phyloP scores from a whole-genome alignment of 1,284 basidiomycete genomes.

The Naganishia sp. region DNA sequence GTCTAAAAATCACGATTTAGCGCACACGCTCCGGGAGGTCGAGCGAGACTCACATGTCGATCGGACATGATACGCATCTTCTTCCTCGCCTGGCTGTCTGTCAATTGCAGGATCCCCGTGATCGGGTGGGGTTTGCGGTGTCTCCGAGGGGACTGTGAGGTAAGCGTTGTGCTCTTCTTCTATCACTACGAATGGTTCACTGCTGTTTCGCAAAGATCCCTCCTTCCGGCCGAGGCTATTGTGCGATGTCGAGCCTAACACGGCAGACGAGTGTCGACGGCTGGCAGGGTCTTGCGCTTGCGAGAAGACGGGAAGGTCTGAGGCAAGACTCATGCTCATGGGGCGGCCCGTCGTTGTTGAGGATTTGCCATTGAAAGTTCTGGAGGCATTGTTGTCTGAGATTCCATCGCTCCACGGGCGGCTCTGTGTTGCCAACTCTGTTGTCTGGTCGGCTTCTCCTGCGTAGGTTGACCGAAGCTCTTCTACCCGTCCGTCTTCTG shows the following conservation, averaged over 20 bases:
- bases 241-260: background rate
- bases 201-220: too few species aligned
- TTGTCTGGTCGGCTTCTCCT: background rate
- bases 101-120: slow-evolving; percentile 35
- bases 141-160: background rate
- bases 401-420: background rate
- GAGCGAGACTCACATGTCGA: slow-evolving; percentile 63
- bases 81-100: slow-evolving; percentile 63
- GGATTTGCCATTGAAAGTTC: too few species aligned
- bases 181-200: too few species aligned
- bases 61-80: slow-evolving; percentile 81
- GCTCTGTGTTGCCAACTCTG: background rate
- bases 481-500: background rate
- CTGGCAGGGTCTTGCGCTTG: background rate
- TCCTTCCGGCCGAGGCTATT: background rate
- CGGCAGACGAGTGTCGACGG: background rate
- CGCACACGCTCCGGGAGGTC: too few species aligned
- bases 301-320: background rate
- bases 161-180: background rate
- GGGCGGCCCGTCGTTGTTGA: too few species aligned
- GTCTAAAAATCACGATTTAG: slow-evolving; percentile 50
- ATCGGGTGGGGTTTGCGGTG: background rate
- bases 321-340: too few species aligned
- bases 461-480: slow-evolving; percentile 2
- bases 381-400: too few species aligned